Percentiles rank a stretch among this genome's conserved stretches.
Conservation (phyloP, 495 filamentous ascomycete species). For the Pyronema omphalodes region DNA sequence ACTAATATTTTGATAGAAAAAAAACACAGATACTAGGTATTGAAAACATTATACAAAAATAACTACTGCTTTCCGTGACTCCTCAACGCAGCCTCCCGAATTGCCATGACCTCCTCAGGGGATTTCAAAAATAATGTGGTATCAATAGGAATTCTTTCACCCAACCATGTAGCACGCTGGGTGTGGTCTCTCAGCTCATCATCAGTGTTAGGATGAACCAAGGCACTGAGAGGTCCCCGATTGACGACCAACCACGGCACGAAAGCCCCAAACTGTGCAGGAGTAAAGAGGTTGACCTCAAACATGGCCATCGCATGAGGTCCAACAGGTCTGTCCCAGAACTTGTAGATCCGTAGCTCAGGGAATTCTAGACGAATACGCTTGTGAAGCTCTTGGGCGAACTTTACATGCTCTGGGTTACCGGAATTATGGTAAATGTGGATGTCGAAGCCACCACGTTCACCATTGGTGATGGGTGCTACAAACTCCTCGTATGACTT, state of each 20-base stretch:
- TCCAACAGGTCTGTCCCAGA: conserved; percentile 60
- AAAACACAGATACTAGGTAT: too few species aligned
- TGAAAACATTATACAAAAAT: too few species aligned
- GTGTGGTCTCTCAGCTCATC: conserved; percentile 44
- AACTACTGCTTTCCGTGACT: too few species aligned
- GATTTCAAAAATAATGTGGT: conserved; percentile 36
- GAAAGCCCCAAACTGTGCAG: conserved; percentile 75
- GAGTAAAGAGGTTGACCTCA: conserved; percentile 75
- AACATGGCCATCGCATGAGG: conserved; percentile 81
- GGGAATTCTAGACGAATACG: conserved; percentile 72
- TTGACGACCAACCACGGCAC: conserved; percentile 65
- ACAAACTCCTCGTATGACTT: conserved; percentile 46
- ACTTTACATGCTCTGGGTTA: conserved; percentile 41
- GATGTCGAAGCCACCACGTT: conserved; percentile 47
- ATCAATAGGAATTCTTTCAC: conserved; percentile 52
- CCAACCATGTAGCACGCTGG: conserved; percentile 71
- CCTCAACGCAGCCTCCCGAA: too few species aligned
- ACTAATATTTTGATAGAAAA: too few species aligned
- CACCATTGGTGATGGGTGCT: conserved; percentile 42
- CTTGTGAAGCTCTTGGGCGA: conserved; percentile 54
- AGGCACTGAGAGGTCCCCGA: conserved; percentile 57
- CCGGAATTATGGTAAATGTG: conserved; percentile 62
- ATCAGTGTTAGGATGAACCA: conserved; percentile 67
- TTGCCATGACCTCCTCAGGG: not conserved
- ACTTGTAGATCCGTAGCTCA: conserved; percentile 61